These are phyloP conservation scores for Prunus campanulata DNA, from an alignment of 306 rosid species.

Conservation along the genomic window DNA sequence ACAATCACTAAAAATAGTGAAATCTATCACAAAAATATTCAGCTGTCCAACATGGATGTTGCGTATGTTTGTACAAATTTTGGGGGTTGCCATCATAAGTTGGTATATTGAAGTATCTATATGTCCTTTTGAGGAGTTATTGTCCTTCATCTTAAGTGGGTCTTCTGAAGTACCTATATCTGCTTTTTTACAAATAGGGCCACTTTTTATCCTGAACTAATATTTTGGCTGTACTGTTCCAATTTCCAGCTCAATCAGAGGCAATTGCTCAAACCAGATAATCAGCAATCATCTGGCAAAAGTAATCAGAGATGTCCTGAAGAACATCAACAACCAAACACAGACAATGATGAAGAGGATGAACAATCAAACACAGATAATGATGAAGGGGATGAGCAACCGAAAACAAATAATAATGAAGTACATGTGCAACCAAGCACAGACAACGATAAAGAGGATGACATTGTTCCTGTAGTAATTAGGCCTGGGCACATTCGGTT, in stretches of 20 bases:
- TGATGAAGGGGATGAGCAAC: conserved; percentile 31
- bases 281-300: conserved; percentile 35
- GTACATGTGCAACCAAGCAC: conserved; percentile 31
- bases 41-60: neutral
- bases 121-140: neutral
- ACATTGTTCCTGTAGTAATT: conserved; percentile 68
- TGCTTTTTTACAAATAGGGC: neutral
- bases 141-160: neutral
- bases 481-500: conserved; percentile 98
- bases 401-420: conserved; percentile 30
- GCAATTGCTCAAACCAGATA: conserved; percentile 35
- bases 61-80: neutral
- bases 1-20: neutral
- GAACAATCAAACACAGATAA: conserved; percentile 36
- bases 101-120: neutral
- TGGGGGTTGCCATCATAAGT: neutral
- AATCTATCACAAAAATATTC: neutral
- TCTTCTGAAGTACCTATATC: neutral
- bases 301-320: conserved; percentile 27
- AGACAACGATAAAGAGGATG: conserved; percentile 32
- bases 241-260: conserved; percentile 46
- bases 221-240: conserved; percentile 17
- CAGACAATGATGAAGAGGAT: conserved; percentile 23
- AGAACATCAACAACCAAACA: conserved; percentile 36
- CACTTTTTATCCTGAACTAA: neutral